Evolutionary conservation across 1,284 basidiomycete genomes (phyloP).

Genomic region (Pseudomicrostroma phylloplanum): DNA sequence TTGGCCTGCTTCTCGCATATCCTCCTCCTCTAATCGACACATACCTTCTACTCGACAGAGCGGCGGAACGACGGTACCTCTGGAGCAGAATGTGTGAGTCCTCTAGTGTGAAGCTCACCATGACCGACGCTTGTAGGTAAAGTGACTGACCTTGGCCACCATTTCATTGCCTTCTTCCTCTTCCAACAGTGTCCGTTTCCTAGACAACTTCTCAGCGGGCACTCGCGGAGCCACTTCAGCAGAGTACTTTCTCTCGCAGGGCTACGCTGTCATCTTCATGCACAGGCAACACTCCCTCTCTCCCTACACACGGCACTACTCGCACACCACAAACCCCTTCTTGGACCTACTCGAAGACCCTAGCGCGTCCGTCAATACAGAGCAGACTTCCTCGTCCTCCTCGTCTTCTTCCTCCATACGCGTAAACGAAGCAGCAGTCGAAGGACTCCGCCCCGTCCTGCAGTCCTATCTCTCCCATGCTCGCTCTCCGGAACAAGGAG

Average conservation of each 20-base stretch:
- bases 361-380: background rate
- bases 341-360: constrained; percentile 68
- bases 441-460: constrained; percentile 67
- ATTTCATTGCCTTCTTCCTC: background rate
- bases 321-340: constrained; percentile 94
- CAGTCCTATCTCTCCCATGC: constrained; percentile 60
- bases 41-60: constrained; percentile 19
- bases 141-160: constrained; percentile 6
- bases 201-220: constrained; percentile 98
- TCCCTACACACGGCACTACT: constrained; percentile 93
- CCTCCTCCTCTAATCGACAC: background rate
- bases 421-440: constrained; percentile 63
- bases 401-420: constrained; percentile 55
- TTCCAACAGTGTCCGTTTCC: constrained; percentile 75
- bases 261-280: constrained; percentile 97
- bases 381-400: background rate
- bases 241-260: constrained; percentile 85
- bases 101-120: background rate
- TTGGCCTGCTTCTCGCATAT: background rate
- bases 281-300: constrained; percentile 94
- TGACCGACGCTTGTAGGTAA: too few species aligned
- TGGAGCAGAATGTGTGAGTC: constrained; percentile 40
- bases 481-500: constrained; percentile 57
- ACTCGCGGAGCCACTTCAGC: constrained; percentile 95
- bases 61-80: constrained; percentile 47